phyloP scores from a whole-genome alignment of 1,284 basidiomycete species.

The Erythrobasidium hasegawianum region DNA sequence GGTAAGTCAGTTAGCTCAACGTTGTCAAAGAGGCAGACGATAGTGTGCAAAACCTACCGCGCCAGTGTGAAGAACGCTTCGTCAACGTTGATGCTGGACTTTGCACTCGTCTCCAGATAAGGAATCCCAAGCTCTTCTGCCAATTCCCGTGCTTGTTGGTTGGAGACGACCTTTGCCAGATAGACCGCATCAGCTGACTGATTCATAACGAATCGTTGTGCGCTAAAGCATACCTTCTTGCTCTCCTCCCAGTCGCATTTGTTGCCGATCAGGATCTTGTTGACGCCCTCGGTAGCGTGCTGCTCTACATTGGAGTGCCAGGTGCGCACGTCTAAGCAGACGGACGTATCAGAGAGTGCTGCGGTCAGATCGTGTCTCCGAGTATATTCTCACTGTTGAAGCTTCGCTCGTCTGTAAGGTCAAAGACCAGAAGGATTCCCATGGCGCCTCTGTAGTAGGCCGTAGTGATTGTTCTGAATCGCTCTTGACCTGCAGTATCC shows the following conservation, averaged over 20 bases:
- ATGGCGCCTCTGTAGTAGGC: slow-evolving; percentile 99
- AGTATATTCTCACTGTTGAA: slow-evolving; percentile 77
- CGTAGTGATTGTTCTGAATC: slow-evolving; percentile 98
- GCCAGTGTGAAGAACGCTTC: slow-evolving; percentile 98
- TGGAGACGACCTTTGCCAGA: slow-evolving; percentile 63
- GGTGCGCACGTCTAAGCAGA: slow-evolving; percentile 80
- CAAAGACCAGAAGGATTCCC: slow-evolving; percentile 98
- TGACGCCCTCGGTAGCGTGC: slow-evolving; percentile 96
- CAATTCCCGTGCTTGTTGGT: slow-evolving; percentile 66
- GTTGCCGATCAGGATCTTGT: slow-evolving; percentile 98
- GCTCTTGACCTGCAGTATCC: slow-evolving; percentile 99
- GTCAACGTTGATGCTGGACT: slow-evolving; percentile 96
- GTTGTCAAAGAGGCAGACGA: not conserved
- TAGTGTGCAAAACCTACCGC: slow-evolving; percentile 59
- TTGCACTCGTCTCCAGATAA: slow-evolving; percentile 98
- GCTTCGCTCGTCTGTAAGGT: slow-evolving; percentile 95
- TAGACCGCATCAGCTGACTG: not conserved
- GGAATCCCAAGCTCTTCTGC: slow-evolving; percentile 85
- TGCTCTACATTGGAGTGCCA: slow-evolving; percentile 99
- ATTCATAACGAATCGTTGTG: not conserved
- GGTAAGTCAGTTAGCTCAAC: slow-evolving; percentile 26
- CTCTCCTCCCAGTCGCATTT: slow-evolving; percentile 95
- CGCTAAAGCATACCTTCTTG: slow-evolving; percentile 60
- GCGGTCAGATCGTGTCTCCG: not conserved
- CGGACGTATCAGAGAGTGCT: not conserved